A percentile compares a stretch with the other conserved stretches of the same genome.
Evolutionary conservation across 371 early-diverging fungal genomes (phyloP).

Genomic region (Apophysomyces trapeziformis): DNA sequence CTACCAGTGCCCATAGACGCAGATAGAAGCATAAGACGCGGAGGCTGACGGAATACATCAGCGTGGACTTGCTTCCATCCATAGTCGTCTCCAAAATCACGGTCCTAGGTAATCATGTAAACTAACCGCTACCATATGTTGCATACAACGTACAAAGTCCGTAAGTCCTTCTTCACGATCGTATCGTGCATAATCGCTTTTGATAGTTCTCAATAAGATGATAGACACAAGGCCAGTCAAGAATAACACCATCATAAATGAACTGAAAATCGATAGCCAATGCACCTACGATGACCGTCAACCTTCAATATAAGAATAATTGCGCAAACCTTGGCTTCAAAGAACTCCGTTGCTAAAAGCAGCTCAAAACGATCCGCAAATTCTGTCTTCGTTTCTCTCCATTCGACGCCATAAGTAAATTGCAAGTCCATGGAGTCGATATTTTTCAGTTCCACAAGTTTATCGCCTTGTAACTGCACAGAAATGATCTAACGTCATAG

Average conservation of each 20-base stretch:
- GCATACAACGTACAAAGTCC: slow-evolving; percentile 62
- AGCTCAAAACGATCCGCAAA: slow-evolving; percentile 73
- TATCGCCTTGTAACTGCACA: slow-evolving; percentile 44
- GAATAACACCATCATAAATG: slow-evolving; percentile 85
- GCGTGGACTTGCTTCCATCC: slow-evolving; percentile 93
- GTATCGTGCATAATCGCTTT: slow-evolving; percentile 80
- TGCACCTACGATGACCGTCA: slow-evolving; percentile 61
- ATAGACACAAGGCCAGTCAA: slow-evolving; percentile 77
- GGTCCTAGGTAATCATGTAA: slow-evolving; percentile 53
- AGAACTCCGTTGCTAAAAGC: slow-evolving; percentile 77
- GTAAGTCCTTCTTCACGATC: slow-evolving; percentile 76
- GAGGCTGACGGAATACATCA: slow-evolving; percentile 85
- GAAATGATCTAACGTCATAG: slow-evolving; percentile 54
- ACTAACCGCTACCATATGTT: too few relatives aligned
- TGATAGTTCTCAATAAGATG: slow-evolving; percentile 75
- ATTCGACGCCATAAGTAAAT: slow-evolving; percentile 78
- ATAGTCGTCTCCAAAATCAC: slow-evolving; percentile 85
- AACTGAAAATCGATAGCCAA: slow-evolving; percentile 87
- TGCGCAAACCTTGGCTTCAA: slow-evolving; percentile 69
- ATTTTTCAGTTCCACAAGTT: slow-evolving; percentile 41
- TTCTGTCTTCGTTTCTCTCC: slow-evolving; percentile 55
- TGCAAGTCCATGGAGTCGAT: slow-evolving; percentile 42
- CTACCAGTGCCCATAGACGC: slow-evolving; percentile 77
- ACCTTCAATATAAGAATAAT: background rate
- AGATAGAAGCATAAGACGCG: slow-evolving; percentile 68